Conservation (phyloP, 306 rosid species). For the Pueraria montana region DNA sequence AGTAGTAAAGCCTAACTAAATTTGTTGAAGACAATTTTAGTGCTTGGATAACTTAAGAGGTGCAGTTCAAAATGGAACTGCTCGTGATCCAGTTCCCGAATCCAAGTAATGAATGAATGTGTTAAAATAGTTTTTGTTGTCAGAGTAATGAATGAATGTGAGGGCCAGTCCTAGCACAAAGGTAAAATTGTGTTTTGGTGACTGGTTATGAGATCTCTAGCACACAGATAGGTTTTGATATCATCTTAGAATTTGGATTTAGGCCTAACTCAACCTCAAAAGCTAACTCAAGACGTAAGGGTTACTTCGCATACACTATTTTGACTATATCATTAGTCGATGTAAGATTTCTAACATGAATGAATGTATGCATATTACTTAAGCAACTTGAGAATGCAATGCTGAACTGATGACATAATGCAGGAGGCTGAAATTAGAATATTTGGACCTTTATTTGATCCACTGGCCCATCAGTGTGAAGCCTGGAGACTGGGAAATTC, state of each 20-base stretch:
- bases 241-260: background rate
- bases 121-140: background rate
- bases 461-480: conserved; percentile 60
- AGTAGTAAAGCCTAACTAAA: background rate
- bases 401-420: background rate
- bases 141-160: background rate
- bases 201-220: too few species aligned
- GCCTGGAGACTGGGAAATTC: conserved; percentile 38
- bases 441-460: conserved; percentile 56
- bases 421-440: conserved; percentile 55
- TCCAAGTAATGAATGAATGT: background rate
- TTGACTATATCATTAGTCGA: too few species aligned
- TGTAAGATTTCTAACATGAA: too few species aligned
- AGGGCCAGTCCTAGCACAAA: too few species aligned
- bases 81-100: background rate
- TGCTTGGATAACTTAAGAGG: background rate
- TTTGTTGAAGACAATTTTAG: background rate
- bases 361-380: too few species aligned
- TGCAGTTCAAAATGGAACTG: background rate
- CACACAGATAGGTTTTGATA: background rate
- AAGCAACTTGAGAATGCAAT: background rate
- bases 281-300: too few species aligned
- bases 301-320: background rate
- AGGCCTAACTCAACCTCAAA: too few species aligned
- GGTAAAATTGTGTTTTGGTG: too few species aligned